Evolutionary conservation across 805 yeast species (phyloP), one percentile per base, ranked within the genome.

Genomic region (Grigorovia transvaalensis): DNA sequence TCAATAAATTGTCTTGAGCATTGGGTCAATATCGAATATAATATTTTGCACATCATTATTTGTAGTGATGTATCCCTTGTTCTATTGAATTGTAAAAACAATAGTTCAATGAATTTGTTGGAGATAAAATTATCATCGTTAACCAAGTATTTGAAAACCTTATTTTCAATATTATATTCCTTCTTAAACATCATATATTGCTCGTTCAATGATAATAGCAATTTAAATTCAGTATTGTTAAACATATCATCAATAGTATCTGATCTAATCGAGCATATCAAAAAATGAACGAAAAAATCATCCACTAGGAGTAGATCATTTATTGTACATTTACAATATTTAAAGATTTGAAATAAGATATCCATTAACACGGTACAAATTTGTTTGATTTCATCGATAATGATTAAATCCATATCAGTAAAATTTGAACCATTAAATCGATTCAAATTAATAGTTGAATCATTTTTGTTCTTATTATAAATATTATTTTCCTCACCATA

Each of bases 181-280:
- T 65, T 74, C 59, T 57, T 72, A 55, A 79, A 70, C 43, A 88
- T 84, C 83, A 90, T 80, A 66, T 80, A 90, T 67, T 90, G 96
- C 64, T 90, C 96, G 67, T 90, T 90, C 27, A 90, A 71, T 1
- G 88, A 82, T 43, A 90, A 70, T 12, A 90, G 66, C 15, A 87
- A 70, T 59, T 81, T 82, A 70, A 89, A 82, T 54, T 84, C 81
- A 43, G 86, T 78, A 55, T 79, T 80, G 61, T 81, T 84, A 55
- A 74, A 74, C 47, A 80, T 76, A 61, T 84, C 83, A 46, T 76
- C 79, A 9, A 75, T 75, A 19, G 67, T 66, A 35, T 73, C 71
- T 1, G 72, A 65, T 9, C 73, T 64, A 19, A 84, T 62, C 0
- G 76, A 67, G 17, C 69, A 62, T 57, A 81, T 75, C 49, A 82